Evolutionary conservation across 1,139 yeast species (phyloP).

Genomic region (Pneumocystis jirovecii): DNA sequence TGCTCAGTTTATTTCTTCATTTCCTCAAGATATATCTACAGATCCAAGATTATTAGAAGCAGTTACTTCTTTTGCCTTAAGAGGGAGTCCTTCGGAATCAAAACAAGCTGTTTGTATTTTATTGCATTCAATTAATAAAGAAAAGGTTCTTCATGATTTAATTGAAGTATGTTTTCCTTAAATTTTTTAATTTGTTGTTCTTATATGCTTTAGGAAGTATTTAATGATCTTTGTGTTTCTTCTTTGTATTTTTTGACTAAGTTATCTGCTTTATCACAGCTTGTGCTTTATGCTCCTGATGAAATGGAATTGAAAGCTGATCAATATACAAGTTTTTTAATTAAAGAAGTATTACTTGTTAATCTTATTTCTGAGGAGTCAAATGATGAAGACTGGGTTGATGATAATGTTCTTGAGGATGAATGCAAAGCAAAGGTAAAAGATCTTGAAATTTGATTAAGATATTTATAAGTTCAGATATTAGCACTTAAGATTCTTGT

Average conservation of each 20-base stretch:
- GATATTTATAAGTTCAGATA: slow-evolving; percentile 28
- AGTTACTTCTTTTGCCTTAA: slow-evolving; percentile 31
- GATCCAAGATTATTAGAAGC: slow-evolving; percentile 19
- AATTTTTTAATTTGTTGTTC: neutral
- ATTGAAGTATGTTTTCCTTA: neutral
- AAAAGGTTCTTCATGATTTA: slow-evolving; percentile 19
- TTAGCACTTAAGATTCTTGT: slow-evolving; percentile 46
- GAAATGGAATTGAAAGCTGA: slow-evolving; percentile 40
- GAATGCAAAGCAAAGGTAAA: slow-evolving; percentile 26
- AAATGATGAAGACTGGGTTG: slow-evolving; percentile 32
- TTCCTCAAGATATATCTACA: slow-evolving; percentile 30
- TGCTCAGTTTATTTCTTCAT: slow-evolving; percentile 41
- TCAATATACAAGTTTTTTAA: slow-evolving; percentile 45
- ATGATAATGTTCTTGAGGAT: slow-evolving; percentile 31
- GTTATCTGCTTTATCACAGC: slow-evolving; percentile 46
- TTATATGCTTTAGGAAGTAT: slow-evolving; percentile 23
- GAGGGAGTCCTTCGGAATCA: slow-evolving; percentile 49
- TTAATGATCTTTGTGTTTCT: slow-evolving; percentile 28
- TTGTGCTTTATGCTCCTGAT: slow-evolving; percentile 39
- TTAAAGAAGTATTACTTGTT: slow-evolving; percentile 44
- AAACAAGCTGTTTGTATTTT: slow-evolving; percentile 50
- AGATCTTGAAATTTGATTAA: neutral
- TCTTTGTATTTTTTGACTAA: slow-evolving; percentile 37
- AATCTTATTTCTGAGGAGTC: slow-evolving; percentile 26
- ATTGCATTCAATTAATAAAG: slow-evolving; percentile 31